Evolutionary conservation across 768 basidiomycete species (phyloP).

Genomic region (Kwoniella sp.): DNA sequence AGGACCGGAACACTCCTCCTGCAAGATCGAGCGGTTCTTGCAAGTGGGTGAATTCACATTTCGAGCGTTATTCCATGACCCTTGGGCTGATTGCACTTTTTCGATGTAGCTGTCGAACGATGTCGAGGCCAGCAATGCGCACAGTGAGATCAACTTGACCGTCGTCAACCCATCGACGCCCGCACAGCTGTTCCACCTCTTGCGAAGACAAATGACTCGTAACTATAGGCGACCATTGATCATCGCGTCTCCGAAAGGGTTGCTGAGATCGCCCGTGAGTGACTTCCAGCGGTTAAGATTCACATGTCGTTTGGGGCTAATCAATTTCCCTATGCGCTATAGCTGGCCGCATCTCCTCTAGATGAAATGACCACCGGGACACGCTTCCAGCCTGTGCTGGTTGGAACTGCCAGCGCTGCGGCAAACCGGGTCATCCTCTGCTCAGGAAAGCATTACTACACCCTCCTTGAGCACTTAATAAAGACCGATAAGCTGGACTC

Average conservation of each 20-base stretch:
- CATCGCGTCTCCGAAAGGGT: slow-evolving; percentile 79
- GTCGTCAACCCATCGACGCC: slow-evolving; percentile 84
- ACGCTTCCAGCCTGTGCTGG: slow-evolving; percentile 69
- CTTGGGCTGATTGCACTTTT: too few species aligned
- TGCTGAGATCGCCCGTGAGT: slow-evolving; percentile 73
- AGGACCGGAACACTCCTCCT: slow-evolving; percentile 90
- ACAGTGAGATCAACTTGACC: slow-evolving; percentile 74
- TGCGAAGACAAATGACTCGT: slow-evolving; percentile 80
- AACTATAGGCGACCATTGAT: slow-evolving; percentile 86
- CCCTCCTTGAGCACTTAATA: slow-evolving; percentile 58
- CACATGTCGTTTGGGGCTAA: background rate
- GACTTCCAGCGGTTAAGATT: background rate
- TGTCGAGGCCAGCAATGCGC: slow-evolving; percentile 56
- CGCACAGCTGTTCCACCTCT: slow-evolving; percentile 87
- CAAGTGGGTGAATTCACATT: slow-evolving; percentile 61
- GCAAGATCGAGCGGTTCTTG: slow-evolving; percentile 83
- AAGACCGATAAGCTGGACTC: slow-evolving; percentile 57
- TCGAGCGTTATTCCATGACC: background rate
- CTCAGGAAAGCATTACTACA: slow-evolving; percentile 85
- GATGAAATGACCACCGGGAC: slow-evolving; percentile 65
- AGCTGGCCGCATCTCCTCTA: slow-evolving; percentile 75
- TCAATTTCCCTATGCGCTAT: background rate
- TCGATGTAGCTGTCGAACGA: slow-evolving; percentile 83
- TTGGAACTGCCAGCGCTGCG: slow-evolving; percentile 37
- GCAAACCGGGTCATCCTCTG: slow-evolving; percentile 72